These are phyloP conservation scores for Arabidopsis hybrid DNA, from an alignment of 441 rosid species.

Conservation along the genomic window DNA sequence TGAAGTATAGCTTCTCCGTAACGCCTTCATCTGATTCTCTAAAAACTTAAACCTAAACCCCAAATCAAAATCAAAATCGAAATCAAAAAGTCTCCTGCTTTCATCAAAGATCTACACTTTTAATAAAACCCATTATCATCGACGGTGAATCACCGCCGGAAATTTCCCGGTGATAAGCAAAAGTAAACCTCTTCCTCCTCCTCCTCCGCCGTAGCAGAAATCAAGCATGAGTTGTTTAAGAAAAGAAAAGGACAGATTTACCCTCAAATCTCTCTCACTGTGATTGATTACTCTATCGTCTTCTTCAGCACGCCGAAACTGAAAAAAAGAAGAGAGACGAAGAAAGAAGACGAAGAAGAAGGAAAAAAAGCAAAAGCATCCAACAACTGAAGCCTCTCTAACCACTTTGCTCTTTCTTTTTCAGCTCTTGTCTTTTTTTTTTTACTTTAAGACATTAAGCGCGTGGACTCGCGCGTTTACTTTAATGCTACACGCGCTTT, in stretches of 20 bases:
- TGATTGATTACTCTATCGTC: slow-evolving; percentile 14
- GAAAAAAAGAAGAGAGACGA: slow-evolving; percentile 9
- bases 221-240: slow-evolving; percentile 35
- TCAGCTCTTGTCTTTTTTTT: slow-evolving; percentile 32
- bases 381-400: slow-evolving; percentile 49
- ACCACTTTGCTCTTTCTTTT: slow-evolving; percentile 45
- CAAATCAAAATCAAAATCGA: not conserved
- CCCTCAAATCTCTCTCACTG: slow-evolving; percentile 17
- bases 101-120: slow-evolving; percentile 30
- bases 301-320: slow-evolving; percentile 46
- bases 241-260: slow-evolving; percentile 5
- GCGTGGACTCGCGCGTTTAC: slow-evolving; percentile 44
- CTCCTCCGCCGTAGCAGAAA: slow-evolving; percentile 37
- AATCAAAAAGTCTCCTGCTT: slow-evolving; percentile 14
- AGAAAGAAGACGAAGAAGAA: not conserved
- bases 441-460: slow-evolving; percentile 6
- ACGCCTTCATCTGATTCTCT: slow-evolving; percentile 78
- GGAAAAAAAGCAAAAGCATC: slow-evolving; percentile 37
- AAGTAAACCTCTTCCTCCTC: not conserved
- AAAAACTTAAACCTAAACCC: not conserved
- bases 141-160: slow-evolving; percentile 28
- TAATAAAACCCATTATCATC: slow-evolving; percentile 14
- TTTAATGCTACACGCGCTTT: not conserved
- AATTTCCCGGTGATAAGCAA: slow-evolving; percentile 12
- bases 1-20: slow-evolving; percentile 84